phyloP scores from a whole-genome alignment of 108 stramenopile species.

The Discostella pseudostelligera region DNA sequence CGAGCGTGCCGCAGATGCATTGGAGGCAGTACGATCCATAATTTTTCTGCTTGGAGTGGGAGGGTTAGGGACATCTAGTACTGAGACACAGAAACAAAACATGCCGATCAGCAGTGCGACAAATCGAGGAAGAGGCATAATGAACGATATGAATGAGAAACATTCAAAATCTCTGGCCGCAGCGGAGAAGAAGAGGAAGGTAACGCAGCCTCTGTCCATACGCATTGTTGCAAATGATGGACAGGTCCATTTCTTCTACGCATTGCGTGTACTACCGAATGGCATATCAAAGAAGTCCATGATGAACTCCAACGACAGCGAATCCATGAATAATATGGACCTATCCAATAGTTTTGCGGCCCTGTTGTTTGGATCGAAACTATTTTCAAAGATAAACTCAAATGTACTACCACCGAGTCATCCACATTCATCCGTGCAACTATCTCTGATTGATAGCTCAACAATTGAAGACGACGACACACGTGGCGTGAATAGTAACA shows the following conservation, averaged over 20 bases:
- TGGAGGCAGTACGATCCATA: slow-evolving; percentile 32
- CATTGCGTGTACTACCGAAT: slow-evolving; percentile 25
- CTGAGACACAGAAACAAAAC: background rate
- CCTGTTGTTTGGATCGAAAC: slow-evolving; percentile 26
- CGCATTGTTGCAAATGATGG: slow-evolving; percentile 42
- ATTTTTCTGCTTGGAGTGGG: slow-evolving; percentile 37
- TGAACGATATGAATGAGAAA: background rate
- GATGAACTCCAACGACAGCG: background rate
- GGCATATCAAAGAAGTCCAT: slow-evolving; percentile 4
- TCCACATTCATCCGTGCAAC: slow-evolving; percentile 20
- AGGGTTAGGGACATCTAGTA: background rate
- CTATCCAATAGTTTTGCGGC: slow-evolving; percentile 35
- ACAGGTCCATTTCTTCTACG: slow-evolving; percentile 38
- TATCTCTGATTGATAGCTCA: slow-evolving; percentile 21
- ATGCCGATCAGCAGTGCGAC: background rate
- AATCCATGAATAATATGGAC: background rate
- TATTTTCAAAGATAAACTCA: slow-evolving; percentile 20
- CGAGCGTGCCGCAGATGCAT: slow-evolving; percentile 33
- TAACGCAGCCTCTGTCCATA: slow-evolving; percentile 27
- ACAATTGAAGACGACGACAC: background rate
- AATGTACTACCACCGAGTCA: slow-evolving; percentile 30
- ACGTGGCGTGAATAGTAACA: background rate
- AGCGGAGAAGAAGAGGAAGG: slow-evolving; percentile 16
- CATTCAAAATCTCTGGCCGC: background rate
- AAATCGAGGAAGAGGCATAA: background rate